Percentiles rank a stretch among this genome's conserved stretches.
phyloP scores from a whole-genome alignment of 129 eudicot genomes.

The Kitagawia praeruptora region DNA sequence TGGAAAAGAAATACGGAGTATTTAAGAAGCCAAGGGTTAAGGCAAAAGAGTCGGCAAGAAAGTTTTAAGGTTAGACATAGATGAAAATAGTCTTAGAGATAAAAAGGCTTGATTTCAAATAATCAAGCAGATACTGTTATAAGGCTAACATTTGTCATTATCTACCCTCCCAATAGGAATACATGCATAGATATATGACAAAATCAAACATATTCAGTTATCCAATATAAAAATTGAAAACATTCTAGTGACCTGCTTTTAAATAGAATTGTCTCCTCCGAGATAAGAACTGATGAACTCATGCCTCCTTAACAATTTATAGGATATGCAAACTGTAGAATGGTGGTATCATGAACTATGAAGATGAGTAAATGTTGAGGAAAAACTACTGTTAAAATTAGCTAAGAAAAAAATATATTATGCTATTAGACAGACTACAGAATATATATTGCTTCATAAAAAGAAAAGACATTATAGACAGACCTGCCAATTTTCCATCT shows the following conservation, averaged over 20 bases:
- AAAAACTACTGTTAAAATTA: neutral
- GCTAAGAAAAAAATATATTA: neutral
- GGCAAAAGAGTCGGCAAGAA: neutral
- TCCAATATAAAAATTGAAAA: neutral
- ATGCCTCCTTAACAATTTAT: neutral
- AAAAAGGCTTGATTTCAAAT: neutral
- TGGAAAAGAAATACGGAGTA: neutral
- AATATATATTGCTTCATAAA: neutral
- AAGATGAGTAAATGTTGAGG: neutral
- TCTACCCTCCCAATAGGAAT: neutral
- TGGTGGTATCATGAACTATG: neutral
- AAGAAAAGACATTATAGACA: neutral
- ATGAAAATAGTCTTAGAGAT: neutral
- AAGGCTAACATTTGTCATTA: neutral
- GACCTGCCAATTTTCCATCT: slow-evolving; percentile 92
- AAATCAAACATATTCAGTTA: neutral
- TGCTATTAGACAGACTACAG: neutral
- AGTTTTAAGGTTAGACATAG: neutral
- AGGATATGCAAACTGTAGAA: neutral
- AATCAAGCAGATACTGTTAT: neutral
- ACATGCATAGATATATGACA: neutral
- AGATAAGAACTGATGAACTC: neutral
- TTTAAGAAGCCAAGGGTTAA: neutral
- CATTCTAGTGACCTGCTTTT: neutral
- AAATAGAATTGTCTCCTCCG: neutral